These are phyloP conservation scores for Cydonia oblonga DNA, from an alignment of 331 rosid species.

Conservation along the genomic window DNA sequence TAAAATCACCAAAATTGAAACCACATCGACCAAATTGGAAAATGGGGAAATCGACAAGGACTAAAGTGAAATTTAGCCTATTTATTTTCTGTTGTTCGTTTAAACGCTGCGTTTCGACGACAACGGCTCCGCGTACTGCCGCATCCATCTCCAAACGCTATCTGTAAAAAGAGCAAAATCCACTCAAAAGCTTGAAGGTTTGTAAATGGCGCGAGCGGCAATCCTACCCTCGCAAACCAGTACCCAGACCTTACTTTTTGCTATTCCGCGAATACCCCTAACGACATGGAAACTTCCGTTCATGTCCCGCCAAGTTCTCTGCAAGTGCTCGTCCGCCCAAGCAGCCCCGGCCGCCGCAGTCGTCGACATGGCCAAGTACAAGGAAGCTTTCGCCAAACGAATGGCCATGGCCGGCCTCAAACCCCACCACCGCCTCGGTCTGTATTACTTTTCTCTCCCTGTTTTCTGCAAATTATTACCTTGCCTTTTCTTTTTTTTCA, in stretches of 20 bases:
- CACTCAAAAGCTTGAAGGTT: not conserved
- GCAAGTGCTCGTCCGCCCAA: conserved; percentile 25
- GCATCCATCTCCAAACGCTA: not conserved
- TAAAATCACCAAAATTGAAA: not conserved
- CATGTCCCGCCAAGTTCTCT: conserved; percentile 18
- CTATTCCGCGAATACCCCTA: conserved; percentile 19
- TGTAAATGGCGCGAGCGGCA: conserved; percentile 53
- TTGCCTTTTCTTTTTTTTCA: not conserved
- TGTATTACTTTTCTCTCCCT: not conserved
- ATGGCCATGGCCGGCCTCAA: conserved; percentile 92
- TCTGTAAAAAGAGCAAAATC: not conserved
- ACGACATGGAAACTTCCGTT: conserved; percentile 13
- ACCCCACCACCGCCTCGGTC: conserved; percentile 74
- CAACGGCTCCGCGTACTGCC: not conserved
- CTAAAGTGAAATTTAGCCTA: not conserved
- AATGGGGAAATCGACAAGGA: no score
- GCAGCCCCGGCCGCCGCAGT: conserved; percentile 11
- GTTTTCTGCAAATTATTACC: not conserved
- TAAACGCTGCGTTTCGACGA: not conserved
- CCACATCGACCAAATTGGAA: not conserved
- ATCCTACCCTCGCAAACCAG: conserved; percentile 25
- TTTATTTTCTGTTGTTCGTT: not conserved
- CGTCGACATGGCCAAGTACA: conserved; percentile 40
- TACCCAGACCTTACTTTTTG: conserved; percentile 19
- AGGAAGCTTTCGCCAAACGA: conserved; percentile 54